A percentile compares a stretch with the other conserved stretches of the same genome.
These are phyloP conservation scores for Gossypium turneri DNA, from an alignment of 345 rosid genomes.

Conservation along the genomic window DNA sequence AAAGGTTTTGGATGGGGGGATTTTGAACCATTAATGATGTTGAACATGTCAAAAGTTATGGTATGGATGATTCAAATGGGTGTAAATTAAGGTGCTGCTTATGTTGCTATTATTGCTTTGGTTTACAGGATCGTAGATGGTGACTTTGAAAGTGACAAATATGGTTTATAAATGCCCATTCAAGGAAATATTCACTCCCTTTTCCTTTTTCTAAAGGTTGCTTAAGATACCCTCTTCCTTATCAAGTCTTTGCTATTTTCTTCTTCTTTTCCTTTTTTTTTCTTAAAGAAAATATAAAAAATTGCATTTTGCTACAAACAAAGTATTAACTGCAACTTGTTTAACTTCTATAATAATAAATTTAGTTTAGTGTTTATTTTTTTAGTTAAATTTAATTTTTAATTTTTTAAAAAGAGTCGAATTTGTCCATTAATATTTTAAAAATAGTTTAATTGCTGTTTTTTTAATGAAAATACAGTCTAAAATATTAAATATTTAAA, in stretches of 20 bases:
- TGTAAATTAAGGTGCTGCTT: not conserved
- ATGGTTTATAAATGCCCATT: not conserved
- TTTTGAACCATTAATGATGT: not conserved
- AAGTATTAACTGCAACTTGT: too few relatives aligned
- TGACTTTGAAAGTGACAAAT: slow-evolving; percentile 8
- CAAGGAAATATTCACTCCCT: slow-evolving; percentile 2
- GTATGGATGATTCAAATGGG: not conserved
- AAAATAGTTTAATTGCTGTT: too few relatives aligned
- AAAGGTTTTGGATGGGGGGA: not conserved
- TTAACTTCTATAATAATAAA: too few relatives aligned
- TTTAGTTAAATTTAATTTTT: too few relatives aligned
- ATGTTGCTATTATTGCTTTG: not conserved
- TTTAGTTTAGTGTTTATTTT: too few relatives aligned
- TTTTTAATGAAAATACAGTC: too few relatives aligned
- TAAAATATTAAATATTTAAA: too few relatives aligned
- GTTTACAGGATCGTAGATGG: not conserved
- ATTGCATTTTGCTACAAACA: too few relatives aligned
- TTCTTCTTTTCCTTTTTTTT: not conserved
- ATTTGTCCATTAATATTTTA: too few relatives aligned
- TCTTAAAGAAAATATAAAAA: too few relatives aligned
- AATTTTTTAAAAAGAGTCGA: too few relatives aligned
- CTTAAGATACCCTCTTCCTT: not conserved
- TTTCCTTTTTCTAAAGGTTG: not conserved
- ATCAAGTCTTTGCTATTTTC: not conserved
- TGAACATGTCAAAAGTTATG: slow-evolving; percentile 6